Base-by-base conservation (phyloP, 805 yeast species). In the Candida incommunis region DNA sequence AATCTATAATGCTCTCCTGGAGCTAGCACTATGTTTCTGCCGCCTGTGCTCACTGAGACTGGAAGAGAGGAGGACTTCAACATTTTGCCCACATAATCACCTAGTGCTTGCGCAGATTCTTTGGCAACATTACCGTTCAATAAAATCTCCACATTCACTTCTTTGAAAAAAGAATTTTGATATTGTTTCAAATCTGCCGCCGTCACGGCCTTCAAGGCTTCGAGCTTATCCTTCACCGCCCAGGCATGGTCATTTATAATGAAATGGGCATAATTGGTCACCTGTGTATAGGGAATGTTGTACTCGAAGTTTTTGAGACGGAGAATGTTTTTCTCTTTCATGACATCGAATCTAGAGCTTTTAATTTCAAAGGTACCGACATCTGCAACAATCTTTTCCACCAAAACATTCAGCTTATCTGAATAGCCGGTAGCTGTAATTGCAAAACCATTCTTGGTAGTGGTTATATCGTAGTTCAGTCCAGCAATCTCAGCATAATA, bases 401-500 rank as follows among this genome's bases (percentile, higher is more conserved):
- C 63, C 40, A 90, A 69, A 13, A 70, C 72, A 18, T 74, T 70
- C 41, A 86, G 65, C 56, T 90, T 90, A 60, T 92, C 90, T 52
- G 82, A 84, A 61, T 80, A 92, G 2, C 98, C 98, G 34, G 71
- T 67, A 21, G 86, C 67, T 42, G 74, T 75, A 40, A 90, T 57
- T 34, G 74, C 72, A 35, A 88, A 55, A 0, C 96, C 95, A 51
- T 80, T 86, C 50, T 80, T 72, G 45, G 80, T 74, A 47, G 74
- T 66, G 24, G 69, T 62, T 35, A 88, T 68, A 2, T 70, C 63
- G 47, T 78, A 77, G 43, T 70, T 65, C 46, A 86, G 70, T 0
- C 92, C 92, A 1, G 92, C 95, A 45, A 87, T 69, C 5, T 76
- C 73, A 0, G 98, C 96, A 56, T 83, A 82, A 55, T 90, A 90